phyloP scores from a whole-genome alignment of 2,329 filamentous ascomycete genomes.

The Allantophomopsis lycopodina region DNA sequence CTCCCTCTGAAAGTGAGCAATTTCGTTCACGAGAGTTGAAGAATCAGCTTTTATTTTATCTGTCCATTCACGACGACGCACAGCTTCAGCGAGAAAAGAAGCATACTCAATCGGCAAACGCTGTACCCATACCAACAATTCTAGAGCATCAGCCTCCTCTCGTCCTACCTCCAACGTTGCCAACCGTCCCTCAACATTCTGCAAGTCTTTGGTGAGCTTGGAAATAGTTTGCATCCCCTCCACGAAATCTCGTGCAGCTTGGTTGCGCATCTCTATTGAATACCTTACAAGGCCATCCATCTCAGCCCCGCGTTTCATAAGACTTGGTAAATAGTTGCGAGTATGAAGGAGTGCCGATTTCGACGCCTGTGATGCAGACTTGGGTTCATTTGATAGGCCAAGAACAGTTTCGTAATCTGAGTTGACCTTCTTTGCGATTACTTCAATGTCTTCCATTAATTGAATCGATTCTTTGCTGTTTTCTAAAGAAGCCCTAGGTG shows the following conservation, averaged over 20 bases:
- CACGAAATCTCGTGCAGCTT: constrained; percentile 49
- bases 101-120: constrained; percentile 83
- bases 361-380: constrained; percentile 46
- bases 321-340: constrained; percentile 42
- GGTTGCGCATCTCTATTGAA: constrained; percentile 53
- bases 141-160: constrained; percentile 68
- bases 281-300: constrained; percentile 47
- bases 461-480: constrained; percentile 51
- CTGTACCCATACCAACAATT: constrained; percentile 66
- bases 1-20: constrained; percentile 84
- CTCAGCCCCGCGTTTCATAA: constrained; percentile 40
- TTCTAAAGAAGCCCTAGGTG: constrained; percentile 36
- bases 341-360: constrained; percentile 51
- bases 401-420: constrained; percentile 73
- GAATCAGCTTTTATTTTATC: constrained; percentile 86
- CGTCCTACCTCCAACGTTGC: constrained; percentile 57
- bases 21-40: constrained; percentile 77
- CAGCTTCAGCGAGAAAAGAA: constrained; percentile 73
- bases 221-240: constrained; percentile 75
- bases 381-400: constrained; percentile 52
- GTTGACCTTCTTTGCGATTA: constrained; percentile 72
- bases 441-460: constrained; percentile 73
- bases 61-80: constrained; percentile 78
- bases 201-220: constrained; percentile 62
- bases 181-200: constrained; percentile 59